Conservation (phyloP, 257 asterid genomes). For the Solanum habrochaites region DNA sequence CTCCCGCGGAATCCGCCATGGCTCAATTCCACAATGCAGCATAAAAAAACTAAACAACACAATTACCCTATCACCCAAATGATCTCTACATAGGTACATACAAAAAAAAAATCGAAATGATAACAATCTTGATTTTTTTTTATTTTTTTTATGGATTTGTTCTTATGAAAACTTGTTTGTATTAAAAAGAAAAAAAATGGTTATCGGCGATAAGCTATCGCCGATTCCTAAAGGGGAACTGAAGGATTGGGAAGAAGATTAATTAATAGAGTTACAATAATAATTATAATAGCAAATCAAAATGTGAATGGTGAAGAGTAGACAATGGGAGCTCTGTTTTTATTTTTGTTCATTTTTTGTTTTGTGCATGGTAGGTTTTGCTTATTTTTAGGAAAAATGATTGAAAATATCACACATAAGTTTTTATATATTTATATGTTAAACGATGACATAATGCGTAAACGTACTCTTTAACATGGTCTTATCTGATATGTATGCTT, state of each 20-base stretch:
- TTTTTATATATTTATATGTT: background rate
- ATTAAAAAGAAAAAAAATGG: background rate
- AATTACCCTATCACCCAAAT: background rate
- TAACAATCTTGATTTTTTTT: background rate
- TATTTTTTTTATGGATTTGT: background rate
- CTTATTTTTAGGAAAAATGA: background rate
- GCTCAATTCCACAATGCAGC: background rate
- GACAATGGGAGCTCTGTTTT: background rate
- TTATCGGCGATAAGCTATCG: background rate
- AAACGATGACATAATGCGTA: background rate
- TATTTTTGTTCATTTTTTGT: background rate
- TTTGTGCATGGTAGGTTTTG: background rate
- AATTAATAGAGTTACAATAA: background rate
- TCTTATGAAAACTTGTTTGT: background rate
- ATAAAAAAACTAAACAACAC: background rate
- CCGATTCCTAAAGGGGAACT: background rate
- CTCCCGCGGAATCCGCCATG: background rate
- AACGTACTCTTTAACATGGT: background rate
- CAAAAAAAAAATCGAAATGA: too few species aligned
- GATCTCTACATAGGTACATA: background rate
- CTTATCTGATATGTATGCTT: accelerated
- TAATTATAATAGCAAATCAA: background rate
- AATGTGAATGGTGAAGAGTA: background rate
- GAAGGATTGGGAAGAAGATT: background rate
- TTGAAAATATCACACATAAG: background rate